Evolutionary conservation across 371 early-diverging fungal species (phyloP).

Genomic region (Mortierella sp.): DNA sequence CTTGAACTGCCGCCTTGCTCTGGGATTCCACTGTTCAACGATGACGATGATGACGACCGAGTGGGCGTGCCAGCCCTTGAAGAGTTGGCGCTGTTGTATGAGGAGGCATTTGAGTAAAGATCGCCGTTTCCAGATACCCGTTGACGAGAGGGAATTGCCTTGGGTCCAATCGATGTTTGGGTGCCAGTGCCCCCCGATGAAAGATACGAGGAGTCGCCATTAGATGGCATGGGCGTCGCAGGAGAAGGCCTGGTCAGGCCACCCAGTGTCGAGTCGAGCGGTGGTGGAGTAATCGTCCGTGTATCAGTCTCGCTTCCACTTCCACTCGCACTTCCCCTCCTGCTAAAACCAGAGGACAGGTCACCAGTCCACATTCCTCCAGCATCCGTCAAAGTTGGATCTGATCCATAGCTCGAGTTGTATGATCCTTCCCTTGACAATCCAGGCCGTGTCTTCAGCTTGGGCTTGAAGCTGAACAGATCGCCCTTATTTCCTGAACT

Average conservation of each 20-base stretch:
- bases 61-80: slow-evolving; percentile 42
- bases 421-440: slow-evolving; percentile 33
- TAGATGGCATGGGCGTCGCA: slow-evolving; percentile 13
- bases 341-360: not conserved
- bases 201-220: slow-evolving; percentile 9
- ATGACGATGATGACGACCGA: slow-evolving; percentile 51
- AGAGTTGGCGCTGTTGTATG: slow-evolving; percentile 33
- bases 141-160: slow-evolving; percentile 26
- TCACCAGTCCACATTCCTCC: slow-evolving; percentile 12
- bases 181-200: not conserved
- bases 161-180: slow-evolving; percentile 15
- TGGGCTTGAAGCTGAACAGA: slow-evolving; percentile 24
- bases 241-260: slow-evolving; percentile 18
- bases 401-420: slow-evolving; percentile 22
- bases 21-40: slow-evolving; percentile 27
- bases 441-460: slow-evolving; percentile 23
- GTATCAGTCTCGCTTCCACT: slow-evolving; percentile 47
- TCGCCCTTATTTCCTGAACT: slow-evolving; percentile 26
- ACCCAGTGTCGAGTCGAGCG: slow-evolving; percentile 4
- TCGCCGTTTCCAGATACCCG: not conserved
- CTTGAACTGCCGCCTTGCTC: not conserved
- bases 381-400: slow-evolving; percentile 15
- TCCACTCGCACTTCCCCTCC: slow-evolving; percentile 24
- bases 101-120: slow-evolving; percentile 34
- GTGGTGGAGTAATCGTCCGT: slow-evolving; percentile 35